A percentile compares a stretch with the other conserved stretches of the same genome.
Conservation (phyloP, 257 asterid species). For the Cruciata laevipes region DNA sequence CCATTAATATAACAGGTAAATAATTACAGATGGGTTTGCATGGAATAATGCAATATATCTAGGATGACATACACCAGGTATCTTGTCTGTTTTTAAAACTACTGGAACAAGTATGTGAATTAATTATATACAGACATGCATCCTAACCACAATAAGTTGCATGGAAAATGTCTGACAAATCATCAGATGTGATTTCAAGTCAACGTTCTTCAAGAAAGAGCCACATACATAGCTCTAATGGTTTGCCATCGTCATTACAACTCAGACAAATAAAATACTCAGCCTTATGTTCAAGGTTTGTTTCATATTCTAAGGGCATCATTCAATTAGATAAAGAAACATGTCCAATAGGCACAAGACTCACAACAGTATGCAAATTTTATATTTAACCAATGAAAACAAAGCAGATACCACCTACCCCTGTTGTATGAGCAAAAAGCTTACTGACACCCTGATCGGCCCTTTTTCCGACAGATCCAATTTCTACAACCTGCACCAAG, state of each 20-base stretch:
- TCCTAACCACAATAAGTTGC: not conserved
- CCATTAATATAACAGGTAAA: not conserved
- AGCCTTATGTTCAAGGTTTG: not conserved
- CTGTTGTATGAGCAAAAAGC: conserved; percentile 71
- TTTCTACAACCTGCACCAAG: conserved; percentile 69
- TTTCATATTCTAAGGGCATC: conserved; percentile 1
- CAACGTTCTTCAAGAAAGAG: not conserved
- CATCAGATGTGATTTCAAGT: not conserved
- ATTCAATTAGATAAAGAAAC: not conserved
- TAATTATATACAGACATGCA: not conserved
- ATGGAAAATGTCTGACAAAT: not conserved
- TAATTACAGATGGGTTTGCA: not conserved
- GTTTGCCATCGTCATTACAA: not conserved
- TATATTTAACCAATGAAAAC: conserved; percentile 4
- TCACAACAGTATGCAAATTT: conserved; percentile 2
- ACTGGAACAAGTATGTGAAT: not conserved
- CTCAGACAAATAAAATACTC: conserved; percentile 1
- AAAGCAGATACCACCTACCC: conserved; percentile 35
- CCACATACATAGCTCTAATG: not conserved
- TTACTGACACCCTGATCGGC: conserved; percentile 46
- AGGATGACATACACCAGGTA: not conserved
- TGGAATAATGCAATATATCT: not conserved
- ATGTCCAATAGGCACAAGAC: not conserved
- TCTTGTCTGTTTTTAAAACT: not conserved
- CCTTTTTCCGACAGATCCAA: conserved; percentile 94